These are phyloP conservation scores for Dimocarpus longan DNA, from an alignment of 345 rosid species.

Conservation along the genomic window DNA sequence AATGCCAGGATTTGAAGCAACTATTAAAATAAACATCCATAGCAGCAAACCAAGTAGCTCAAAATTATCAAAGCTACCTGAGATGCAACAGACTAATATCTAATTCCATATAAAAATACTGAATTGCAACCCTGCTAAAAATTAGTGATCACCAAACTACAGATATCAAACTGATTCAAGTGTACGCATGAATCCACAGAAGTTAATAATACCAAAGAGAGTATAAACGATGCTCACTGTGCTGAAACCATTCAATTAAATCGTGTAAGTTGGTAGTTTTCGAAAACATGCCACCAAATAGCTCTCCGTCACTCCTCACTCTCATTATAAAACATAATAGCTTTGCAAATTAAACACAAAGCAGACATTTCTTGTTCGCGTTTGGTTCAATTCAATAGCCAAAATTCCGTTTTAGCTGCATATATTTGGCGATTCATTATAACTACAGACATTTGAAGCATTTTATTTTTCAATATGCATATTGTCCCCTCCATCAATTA, in stretches of 20 bases:
- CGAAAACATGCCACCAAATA: not conserved
- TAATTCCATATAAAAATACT: not conserved
- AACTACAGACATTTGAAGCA: not conserved
- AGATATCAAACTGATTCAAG: not conserved
- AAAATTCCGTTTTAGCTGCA: not conserved
- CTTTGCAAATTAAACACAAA: not conserved
- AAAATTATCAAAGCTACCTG: not conserved
- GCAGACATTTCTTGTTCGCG: not conserved
- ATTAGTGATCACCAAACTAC: not conserved
- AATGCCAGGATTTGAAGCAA: not conserved
- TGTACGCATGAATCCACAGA: not conserved
- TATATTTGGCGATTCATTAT: not conserved
- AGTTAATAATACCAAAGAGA: slow-evolving; percentile 1
- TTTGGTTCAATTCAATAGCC: not conserved
- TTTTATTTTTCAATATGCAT: not conserved
- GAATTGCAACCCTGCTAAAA: not conserved
- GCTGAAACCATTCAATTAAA: not conserved
- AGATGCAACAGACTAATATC: not conserved
- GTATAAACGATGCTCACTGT: not conserved
- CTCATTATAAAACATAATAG: not conserved
- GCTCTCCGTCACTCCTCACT: not conserved
- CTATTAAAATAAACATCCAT: not conserved
- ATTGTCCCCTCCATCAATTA: not conserved
- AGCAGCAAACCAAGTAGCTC: not conserved
- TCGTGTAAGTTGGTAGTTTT: not conserved